Base-by-base conservation (phyloP, 2,329 filamentous ascomycete genomes). In the Colletotrichum tofieldiae region DNA sequence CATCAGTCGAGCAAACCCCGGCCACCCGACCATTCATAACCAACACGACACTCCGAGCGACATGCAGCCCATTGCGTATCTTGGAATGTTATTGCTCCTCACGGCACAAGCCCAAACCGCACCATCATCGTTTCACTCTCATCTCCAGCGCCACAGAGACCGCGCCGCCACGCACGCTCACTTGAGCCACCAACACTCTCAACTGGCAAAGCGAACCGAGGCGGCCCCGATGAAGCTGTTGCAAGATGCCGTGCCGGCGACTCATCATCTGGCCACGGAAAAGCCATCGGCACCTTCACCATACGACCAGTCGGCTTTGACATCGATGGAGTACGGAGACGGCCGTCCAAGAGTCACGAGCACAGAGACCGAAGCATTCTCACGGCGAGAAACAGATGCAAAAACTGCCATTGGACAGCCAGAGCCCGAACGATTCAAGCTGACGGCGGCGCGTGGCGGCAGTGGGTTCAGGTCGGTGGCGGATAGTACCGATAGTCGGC, bases 111-210 rank as follows among this genome's bases (percentile, higher is more conserved):
- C 39, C n/a, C 41, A 61, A 23, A 39, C 71, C 18, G 71, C 71
- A 14, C 71, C 71, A 4, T 71, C 67, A 6, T 71, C 67, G 20
- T 35, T 67, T 26, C 71, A 71, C 62, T 66, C 47, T 32, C 71
- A 73, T 43, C 61, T 71, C 14, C 67, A 73, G 29, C 70, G 70
- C 29, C 70, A 72, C 41, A 64, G 71, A 65, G 58, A 63, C 20
- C 68, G 63, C 29, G 63, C 39, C 35, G 65, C 65, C 14, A 72
- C 60, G 55, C 70, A 72, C n/a, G 65, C 65, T 3, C 70, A 70
- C 54, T 60, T 55, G 16, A 70, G 45, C 37, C 60, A 70, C 23
- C 45, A 60, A 16, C 59, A 72, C 47, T 35, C 23, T 12, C 11
- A 60, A 39, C 11, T 70, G 8, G 20, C 32, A 9, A 64, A 59